These are phyloP conservation scores for Beta macrorhiza DNA, from an alignment of 179 eudicot species.

Conservation along the genomic window DNA sequence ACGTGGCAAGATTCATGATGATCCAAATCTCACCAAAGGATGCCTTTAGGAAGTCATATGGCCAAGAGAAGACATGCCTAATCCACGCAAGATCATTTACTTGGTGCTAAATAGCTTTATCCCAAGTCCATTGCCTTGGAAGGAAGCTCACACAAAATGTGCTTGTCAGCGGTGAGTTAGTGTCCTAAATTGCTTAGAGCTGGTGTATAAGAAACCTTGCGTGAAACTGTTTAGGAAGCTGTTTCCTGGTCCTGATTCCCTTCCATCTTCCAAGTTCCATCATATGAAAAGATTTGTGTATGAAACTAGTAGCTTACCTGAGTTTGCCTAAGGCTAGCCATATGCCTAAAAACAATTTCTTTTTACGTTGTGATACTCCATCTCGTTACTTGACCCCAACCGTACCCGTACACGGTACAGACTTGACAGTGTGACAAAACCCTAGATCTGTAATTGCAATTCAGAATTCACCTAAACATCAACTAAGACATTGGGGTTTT, in stretches of 20 bases:
- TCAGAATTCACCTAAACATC: no score
- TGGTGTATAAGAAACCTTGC: background rate
- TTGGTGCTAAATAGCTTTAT: background rate
- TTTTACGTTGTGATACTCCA: no score
- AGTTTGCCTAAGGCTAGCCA: no score
- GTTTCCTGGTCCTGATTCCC: no score
- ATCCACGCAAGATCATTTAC: background rate
- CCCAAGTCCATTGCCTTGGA: background rate
- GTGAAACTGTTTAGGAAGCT: background rate
- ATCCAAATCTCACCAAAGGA: background rate
- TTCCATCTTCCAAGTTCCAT: background rate
- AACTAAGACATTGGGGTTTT: no score
- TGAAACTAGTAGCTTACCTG: no score
- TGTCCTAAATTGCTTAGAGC: background rate
- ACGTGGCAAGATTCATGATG: no score
- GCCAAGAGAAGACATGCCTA: background rate
- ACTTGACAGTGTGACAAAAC: no score
- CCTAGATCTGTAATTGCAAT: no score
- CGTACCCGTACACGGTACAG: no score
- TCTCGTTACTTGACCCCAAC: no score
- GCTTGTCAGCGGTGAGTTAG: background rate
- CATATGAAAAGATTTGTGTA: background rate
- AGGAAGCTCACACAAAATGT: background rate
- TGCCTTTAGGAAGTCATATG: background rate
- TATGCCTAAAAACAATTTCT: no score